Conservation (phyloP, 164 flowering plant species). For the Magnolia officinalis region DNA sequence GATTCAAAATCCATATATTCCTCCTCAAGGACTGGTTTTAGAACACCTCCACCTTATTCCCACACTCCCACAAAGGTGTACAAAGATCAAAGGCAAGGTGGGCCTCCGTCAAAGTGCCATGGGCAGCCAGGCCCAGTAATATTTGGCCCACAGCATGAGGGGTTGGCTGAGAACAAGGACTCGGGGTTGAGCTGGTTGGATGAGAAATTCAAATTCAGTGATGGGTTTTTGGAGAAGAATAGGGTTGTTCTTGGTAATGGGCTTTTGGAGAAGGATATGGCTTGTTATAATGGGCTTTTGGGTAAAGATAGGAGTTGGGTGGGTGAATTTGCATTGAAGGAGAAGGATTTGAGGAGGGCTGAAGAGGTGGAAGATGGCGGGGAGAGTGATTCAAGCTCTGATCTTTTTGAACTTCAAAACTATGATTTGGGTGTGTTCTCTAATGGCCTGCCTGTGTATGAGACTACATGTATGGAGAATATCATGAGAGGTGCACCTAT, state of each 20-base stretch:
- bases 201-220: slow-evolving; percentile 31
- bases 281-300: not conserved
- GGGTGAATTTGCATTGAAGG: slow-evolving; percentile 20
- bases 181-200: slow-evolving; percentile 34
- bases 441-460: slow-evolving; percentile 77
- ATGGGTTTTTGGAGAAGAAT: slow-evolving; percentile 25
- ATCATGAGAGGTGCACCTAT: slow-evolving; percentile 41
- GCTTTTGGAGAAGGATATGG: slow-evolving; percentile 15
- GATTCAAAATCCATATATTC: slow-evolving; percentile 19
- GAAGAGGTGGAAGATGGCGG: slow-evolving; percentile 43
- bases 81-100: slow-evolving; percentile 37
- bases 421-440: slow-evolving; percentile 58
- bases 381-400: slow-evolving; percentile 95
- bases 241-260: slow-evolving; percentile 15
- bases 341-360: slow-evolving; percentile 22
- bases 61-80: slow-evolving; percentile 39
- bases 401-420: slow-evolving; percentile 81
- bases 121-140: slow-evolving; percentile 17
- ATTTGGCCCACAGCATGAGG: slow-evolving; percentile 13
- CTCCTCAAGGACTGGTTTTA: slow-evolving; percentile 49
- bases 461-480: slow-evolving; percentile 63
- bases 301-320: slow-evolving; percentile 25
- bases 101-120: slow-evolving; percentile 21
- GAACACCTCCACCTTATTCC: slow-evolving; percentile 55
- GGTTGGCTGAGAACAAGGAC: slow-evolving; percentile 20